Evolutionary conservation across 2,329 filamentous ascomycete genomes (phyloP), one percentile per base, ranked within the genome.

Genomic region (Colletotrichum eleusines): DNA sequence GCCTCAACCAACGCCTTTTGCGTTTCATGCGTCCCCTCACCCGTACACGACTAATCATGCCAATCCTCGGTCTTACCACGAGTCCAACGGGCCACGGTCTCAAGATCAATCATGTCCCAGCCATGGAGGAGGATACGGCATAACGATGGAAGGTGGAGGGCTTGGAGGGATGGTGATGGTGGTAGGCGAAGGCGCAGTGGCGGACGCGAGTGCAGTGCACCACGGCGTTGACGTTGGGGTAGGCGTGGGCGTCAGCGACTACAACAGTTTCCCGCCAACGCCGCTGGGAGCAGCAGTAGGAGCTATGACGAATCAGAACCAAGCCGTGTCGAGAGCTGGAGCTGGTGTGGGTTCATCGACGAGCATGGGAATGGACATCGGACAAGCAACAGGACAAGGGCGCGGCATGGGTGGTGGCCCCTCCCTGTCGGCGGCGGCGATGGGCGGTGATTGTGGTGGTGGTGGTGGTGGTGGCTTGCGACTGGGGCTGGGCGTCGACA

Each of bases 1-100:
- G 78, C 84, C 86, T 76, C 84, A 87, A 74, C 81, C 85, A 65
- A 85, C 84, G 64, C 82, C 86, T 66, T 86, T 83, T 73, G 78
- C 81, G 74, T 81, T 78, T 75, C 81, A 80, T 74, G 69, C 74
- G 9, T 62, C 59, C 63, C 33, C 63, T 60, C 54, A 64, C 28
- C 5, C 35, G 23, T 58, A 67, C n/a, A 26, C 28, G n/a, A n/a
- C n/a, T n/a, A n/a, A n/a, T 12, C 40, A 62, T 12, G 3, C 23
- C 28, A 20, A 33, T 23, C 7, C 46, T n/a, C 64, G 53, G 20
- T 44, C 61, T 33, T 57, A 59, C 46, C 59, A 26, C 23, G 28
- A 35, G 12, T 6, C 33, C 40, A 40, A 33, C 16, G 33, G n/a
- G 31, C 4, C 51, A 26, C 31, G 58, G 35, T 16, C 9, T 23